These are phyloP conservation scores for Capsicum rhomboideum DNA, from an alignment of 257 asterid species.

Conservation along the genomic window DNA sequence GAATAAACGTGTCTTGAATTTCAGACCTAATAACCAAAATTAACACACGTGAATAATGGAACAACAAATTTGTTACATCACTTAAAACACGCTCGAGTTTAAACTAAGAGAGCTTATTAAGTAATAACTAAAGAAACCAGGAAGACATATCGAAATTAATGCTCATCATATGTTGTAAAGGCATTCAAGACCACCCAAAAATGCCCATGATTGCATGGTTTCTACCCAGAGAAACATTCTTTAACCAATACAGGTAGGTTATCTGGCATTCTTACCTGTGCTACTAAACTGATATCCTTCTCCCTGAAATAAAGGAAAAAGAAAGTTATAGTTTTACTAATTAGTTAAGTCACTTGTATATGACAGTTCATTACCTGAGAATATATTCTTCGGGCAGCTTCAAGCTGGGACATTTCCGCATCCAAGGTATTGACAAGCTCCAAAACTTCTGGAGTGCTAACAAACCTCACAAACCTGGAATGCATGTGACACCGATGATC, in stretches of 20 bases:
- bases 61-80: neutral
- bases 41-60: neutral
- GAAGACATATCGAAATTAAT: neutral
- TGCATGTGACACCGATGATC: neutral
- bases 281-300: constrained; percentile 41
- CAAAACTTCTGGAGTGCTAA: constrained; percentile 66
- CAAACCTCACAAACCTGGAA: constrained; percentile 69
- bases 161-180: neutral
- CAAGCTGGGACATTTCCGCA: constrained; percentile 70
- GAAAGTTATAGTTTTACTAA: neutral
- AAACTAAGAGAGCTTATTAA: neutral
- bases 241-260: neutral
- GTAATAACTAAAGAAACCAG: neutral
- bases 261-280: constrained; percentile 2
- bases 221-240: neutral
- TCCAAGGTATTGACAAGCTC: constrained; percentile 52
- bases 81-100: neutral
- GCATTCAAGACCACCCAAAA: neutral
- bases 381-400: constrained; percentile 59
- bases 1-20: neutral
- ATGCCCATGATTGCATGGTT: neutral
- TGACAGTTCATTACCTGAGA: constrained; percentile 33
- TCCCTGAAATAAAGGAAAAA: constrained; percentile 34
- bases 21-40: neutral
- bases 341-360: neutral